Evolutionary conservation across 169 alveolate genomes (phyloP), one percentile per base, ranked within the genome.

Genomic region (Sarcocystis neurona): DNA sequence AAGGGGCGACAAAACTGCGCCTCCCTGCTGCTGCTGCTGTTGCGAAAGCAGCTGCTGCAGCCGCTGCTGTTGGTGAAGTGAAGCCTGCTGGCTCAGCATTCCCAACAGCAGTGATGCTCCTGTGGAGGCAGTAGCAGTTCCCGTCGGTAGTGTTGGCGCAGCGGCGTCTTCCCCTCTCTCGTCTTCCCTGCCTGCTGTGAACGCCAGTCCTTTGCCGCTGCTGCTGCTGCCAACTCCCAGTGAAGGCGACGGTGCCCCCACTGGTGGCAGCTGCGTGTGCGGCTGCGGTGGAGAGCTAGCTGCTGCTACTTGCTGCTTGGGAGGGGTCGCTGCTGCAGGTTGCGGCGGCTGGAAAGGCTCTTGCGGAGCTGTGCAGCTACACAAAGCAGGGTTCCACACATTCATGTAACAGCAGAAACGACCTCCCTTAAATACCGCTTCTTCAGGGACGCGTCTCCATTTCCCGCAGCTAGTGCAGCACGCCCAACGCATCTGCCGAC

Each of bases 341-440:
- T 72, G 90, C 47, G 50, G 88, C 66, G 82, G 85, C 60, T 77
- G 88, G 88, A 87, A 87, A 41, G 91, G 88, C 88, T 87, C 91
- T 84, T 87, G 91, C n/a, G 91, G 91, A 20, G 91, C 70, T 8
- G 87, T 41, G 56, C 91, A 87, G 44, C 63, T 43, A 30, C 60
- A 58, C 44, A 32, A 87, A 58, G 53, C 78, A 37, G 87, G 79
- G 56, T 77, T 68, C 91, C 91, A 87, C 63, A 60, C 53, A 68
- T 87, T 87, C 82, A 78, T 20, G 48, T 78, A 78, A 47, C 91
- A 87, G 70, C 53, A 87, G 84, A 77, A 87, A 4, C 82, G 63
- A 44, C 78, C 91, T 20, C 30, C 30, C 20, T 72, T 39, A 53
- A 39, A 32, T 27, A 32, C 82, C 84, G 82, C 91, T 23, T 87